Evolutionary conservation across 148 eudicot species (phyloP), one percentile per base, ranked within the genome.

Genomic region (Silene uniflora): DNA sequence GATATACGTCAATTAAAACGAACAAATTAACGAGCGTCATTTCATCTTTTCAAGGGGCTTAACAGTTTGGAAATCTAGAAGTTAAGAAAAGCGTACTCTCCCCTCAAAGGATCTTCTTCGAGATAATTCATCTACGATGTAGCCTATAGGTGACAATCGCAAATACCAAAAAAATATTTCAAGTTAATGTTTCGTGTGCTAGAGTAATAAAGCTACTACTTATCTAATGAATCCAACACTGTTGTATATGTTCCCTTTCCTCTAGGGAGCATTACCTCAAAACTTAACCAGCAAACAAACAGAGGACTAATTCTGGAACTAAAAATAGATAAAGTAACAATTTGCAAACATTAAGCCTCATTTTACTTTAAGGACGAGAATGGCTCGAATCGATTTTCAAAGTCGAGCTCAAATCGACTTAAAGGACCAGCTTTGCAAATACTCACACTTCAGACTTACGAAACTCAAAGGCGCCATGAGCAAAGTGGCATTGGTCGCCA

Each of bases 401-500:
- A 52, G 56, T 52, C 17, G 2, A 52, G 56, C 56, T 52, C 17
- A 3, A 52, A 52, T 52, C 18, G 17, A 52, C 17, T 13, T 16
- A 52, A 52, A 52, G 17, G 56, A 52, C 3, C 56, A 52, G 18
- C 56, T 11, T 52, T 12, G 56, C 56, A 12, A 52, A 52, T 52
- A 52, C 56, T 52, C 56, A 52, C 56, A 12, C 56, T 12, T 52
- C 56, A 52, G 56, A 52, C 56, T 52, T 88, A 17, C 94, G 88
- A 81, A 92, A 76, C 74, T 92, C 92, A 42, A 77, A 91, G 7
- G 77, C 85, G 3, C 97, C 97, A 55, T 91, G 97, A 39, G 97
- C 97, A 81, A 88, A 91, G 82, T 87, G 88, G 76, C 97, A 92
- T 80, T 82, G 84, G 7, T 92, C 94, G 10, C 94, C 94, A 65